These are phyloP conservation scores for Pseudogymnoascus sp. DNA, from an alignment of 2,329 filamentous ascomycete genomes.

Conservation along the genomic window DNA sequence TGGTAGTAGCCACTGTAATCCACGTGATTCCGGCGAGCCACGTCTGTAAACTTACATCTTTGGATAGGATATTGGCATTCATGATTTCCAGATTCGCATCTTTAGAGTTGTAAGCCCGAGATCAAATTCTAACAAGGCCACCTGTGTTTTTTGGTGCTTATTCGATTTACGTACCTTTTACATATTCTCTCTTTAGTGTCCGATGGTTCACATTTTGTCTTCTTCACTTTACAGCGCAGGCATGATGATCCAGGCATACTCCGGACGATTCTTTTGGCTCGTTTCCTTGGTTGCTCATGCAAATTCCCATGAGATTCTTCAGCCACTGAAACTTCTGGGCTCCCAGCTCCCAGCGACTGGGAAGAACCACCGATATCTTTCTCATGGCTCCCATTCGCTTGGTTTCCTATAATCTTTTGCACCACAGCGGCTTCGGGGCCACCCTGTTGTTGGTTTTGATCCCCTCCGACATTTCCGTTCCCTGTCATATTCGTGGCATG, in stretches of 20 bases:
- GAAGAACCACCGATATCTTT: background rate
- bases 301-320: background rate
- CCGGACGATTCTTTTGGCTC: background rate
- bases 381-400: background rate
- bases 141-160: background rate
- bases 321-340: background rate
- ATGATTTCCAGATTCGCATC: background rate
- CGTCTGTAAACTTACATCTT: background rate
- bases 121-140: background rate
- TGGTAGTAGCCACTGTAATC: background rate
- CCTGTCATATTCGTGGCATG: background rate
- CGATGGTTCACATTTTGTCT: background rate
- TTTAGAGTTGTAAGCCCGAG: background rate
- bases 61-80: background rate
- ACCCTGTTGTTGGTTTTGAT: background rate
- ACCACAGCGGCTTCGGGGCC: background rate
- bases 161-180: background rate
- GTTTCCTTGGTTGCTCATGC: conserved; percentile 5
- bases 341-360: background rate
- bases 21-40: background rate
- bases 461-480: background rate
- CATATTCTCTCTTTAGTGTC: background rate
- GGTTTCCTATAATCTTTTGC: background rate
- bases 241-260: background rate
- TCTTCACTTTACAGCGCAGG: conserved; percentile 2